phyloP scores from a whole-genome alignment of 73 alveolate genomes.

The Tetrahymena borealis region DNA sequence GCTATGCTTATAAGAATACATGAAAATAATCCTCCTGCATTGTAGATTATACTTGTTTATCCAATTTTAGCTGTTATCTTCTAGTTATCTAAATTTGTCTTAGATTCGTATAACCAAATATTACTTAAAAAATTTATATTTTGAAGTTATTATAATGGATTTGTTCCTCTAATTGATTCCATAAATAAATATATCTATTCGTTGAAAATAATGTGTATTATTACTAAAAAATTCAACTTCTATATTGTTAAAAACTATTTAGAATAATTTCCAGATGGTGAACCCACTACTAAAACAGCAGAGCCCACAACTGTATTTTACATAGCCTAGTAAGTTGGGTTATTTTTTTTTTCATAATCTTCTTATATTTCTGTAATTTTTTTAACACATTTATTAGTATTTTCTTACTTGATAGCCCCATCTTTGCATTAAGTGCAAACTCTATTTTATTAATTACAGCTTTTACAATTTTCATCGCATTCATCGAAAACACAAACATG shows the following conservation, averaged over 20 bases:
- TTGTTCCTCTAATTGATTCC: background rate
- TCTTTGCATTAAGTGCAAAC: too few species aligned
- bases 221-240: background rate
- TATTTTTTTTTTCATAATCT: too few species aligned
- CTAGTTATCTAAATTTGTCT: background rate
- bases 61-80: background rate
- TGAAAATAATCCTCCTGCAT: background rate
- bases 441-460: too few species aligned
- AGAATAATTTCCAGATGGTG: background rate
- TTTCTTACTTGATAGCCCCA: too few species aligned
- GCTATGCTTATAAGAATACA: background rate
- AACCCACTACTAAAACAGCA: background rate
- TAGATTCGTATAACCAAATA: background rate
- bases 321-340: too few species aligned
- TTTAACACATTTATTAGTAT: too few species aligned
- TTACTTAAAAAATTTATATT: background rate
- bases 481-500: too few species aligned
- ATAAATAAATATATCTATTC: background rate
- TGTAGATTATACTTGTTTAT: background rate
- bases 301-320: background rate
- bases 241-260: background rate
- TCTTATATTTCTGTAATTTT: too few species aligned
- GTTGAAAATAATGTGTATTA: background rate
- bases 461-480: too few species aligned
- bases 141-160: background rate